Base-by-base conservation (phyloP, 164 flowering plant species). In the Santalum album region DNA sequence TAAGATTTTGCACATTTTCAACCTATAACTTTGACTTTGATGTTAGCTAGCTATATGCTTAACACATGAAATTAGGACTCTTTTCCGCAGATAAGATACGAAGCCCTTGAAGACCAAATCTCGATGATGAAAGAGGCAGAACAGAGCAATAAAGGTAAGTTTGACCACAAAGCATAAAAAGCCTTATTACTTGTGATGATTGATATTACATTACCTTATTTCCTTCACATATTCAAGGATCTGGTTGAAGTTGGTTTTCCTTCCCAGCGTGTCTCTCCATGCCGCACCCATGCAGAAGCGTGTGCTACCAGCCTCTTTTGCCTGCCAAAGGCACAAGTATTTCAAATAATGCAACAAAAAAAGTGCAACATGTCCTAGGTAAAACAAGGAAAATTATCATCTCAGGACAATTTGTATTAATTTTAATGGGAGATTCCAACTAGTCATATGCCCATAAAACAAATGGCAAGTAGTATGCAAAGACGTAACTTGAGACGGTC, bases 231-330 rank as follows among this genome's bases (percentile, higher is more conserved):
- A 90, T 50, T 87, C 99, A 61, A 94, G 84, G 56, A 94, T 87
- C 54, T 90, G 87, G 53, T 78, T 94, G 71, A 94, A 90, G 72
- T 90, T 94, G 49, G 97, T 90, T 65, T 90, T 94, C 73, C 96
- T 81, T 65, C 97, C 99, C 17, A 87, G 61, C 0, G 95, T 94
- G 56, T 94, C 99, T 62, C 99, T 83, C 97, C 99, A 94, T 40
- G 97, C 99, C 68, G 97, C 99, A 70, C 97, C 99, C 97, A 94
- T 94, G 67, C 99, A 94, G 64, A 94, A 94, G 36, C 99, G 88
- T 34, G 99, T 86, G 63, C 99, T 94, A 2, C 97, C 99, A 56
- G 92, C 96, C 68, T 90, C 99, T 70, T 87, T 94, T 65, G 99
- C 99, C 99, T 94, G 75, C 39, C 58, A 63, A 65, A 35, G 16